Evolutionary conservation across 208 protist species (phyloP).

Genomic region (Acanthamoeba healyi): DNA sequence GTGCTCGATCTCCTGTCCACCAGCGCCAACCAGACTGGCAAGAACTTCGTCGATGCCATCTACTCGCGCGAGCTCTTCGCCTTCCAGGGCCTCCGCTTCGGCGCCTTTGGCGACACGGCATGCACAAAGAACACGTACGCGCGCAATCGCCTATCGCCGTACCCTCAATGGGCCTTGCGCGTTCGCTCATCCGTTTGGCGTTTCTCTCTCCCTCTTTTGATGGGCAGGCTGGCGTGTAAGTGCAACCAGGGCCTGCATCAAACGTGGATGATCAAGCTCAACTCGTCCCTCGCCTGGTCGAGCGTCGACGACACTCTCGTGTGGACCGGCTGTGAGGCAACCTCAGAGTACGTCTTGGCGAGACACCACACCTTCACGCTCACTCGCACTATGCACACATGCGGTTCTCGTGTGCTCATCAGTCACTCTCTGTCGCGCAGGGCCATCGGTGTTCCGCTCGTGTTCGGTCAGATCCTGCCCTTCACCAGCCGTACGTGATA

Average conservation of each 20-base stretch:
- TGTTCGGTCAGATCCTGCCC: not conserved
- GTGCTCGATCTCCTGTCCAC: not conserved
- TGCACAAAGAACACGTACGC: not conserved
- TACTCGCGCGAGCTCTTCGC: not conserved
- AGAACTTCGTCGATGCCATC: not conserved
- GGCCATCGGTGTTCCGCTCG: not conserved
- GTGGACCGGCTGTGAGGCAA: not conserved
- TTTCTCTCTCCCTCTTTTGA: no score
- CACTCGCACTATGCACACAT: no score
- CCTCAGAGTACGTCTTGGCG: not conserved
- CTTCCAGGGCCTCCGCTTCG: not conserved
- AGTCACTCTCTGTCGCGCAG: no score
- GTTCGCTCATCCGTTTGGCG: no score
- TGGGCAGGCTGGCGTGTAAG: slow-evolving; percentile 2
- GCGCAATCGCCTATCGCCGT: no score
- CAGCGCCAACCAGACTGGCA: not conserved
- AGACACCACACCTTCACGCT: no score
- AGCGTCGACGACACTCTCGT: not conserved
- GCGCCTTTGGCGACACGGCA: not conserved
- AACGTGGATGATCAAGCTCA: not conserved
- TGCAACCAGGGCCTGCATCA: slow-evolving; percentile 3
- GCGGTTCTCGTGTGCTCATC: no score
- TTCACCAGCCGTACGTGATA: not conserved
- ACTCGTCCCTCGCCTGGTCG: not conserved
- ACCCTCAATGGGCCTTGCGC: no score